Evolutionary conservation across 495 filamentous ascomycete genomes (phyloP), one percentile per base, ranked within the genome.

Genomic region (Penicillium bialowiezense): DNA sequence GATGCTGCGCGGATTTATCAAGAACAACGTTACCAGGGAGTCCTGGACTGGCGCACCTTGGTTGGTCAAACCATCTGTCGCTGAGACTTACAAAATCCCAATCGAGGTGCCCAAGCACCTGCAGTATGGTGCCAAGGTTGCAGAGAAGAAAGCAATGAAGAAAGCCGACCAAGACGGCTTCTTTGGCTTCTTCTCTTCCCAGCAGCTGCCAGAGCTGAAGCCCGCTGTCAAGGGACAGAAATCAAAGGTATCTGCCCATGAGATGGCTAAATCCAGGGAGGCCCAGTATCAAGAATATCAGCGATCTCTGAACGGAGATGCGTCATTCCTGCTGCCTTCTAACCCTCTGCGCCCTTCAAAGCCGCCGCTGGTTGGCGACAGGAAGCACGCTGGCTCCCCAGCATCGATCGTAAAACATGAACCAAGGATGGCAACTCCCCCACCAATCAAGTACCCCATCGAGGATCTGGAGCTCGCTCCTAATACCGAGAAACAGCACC

Each of bases 41-140:
- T 79, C 91, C 0, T 97, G 92, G 92, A 88, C 80, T 35, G 91
- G 92, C 4, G 93, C 93, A 0, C 95, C 95, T 8, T 99, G 93
- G 93, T 65, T 95, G 29, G 91, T 97, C 17, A 97, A 96, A 69
- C 78, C 86, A 15, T 81, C 87, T 40, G 82, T 96, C 38, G 95
- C 95, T 1, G 82, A 84, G 24, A 76, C 84, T 52, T 95, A 91
- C 57, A 87, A 87, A 49, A 95, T 99, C 55, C 81, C 85, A 42
- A 91, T 82, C 7, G 83, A 87, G 46, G 80, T 99, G 28, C 95
- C 93, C 3, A 80, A 85, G 15, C 86, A 93, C 56, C 72, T 97
- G 5, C 86, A 84, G 40, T 86, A 91, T 62, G 86, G 90, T 41
- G 84, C 75, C 50, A 91, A 89, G 65, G 76, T 87, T 7, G 83